phyloP scores from a whole-genome alignment of 2,329 filamentous ascomycete species.

The Botrytis fragariae region DNA sequence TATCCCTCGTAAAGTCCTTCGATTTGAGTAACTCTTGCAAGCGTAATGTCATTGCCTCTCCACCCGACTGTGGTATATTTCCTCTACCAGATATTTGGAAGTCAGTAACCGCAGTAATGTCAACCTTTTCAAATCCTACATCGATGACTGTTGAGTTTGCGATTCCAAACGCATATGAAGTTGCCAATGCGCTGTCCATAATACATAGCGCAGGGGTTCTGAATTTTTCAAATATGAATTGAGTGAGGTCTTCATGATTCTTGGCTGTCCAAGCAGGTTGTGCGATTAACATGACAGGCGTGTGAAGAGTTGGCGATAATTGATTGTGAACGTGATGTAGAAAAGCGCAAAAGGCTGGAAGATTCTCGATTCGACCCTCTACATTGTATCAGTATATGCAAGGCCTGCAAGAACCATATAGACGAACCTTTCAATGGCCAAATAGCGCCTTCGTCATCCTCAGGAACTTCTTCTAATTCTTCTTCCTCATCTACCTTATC shows the following conservation, averaged over 20 bases:
- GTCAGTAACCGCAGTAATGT: conserved; percentile 86
- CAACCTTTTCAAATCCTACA: conserved; percentile 87
- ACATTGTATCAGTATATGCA: conserved; percentile 27
- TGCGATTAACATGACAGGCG: conserved; percentile 84
- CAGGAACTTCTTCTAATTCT: conserved; percentile 52
- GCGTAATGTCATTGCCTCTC: conserved; percentile 78
- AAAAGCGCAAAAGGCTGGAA: conserved; percentile 90
- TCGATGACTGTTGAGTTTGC: conserved; percentile 83
- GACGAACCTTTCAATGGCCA: conserved; percentile 69
- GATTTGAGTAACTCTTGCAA: conserved; percentile 64
- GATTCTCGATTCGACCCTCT: conserved; percentile 81
- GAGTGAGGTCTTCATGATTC: conserved; percentile 82
- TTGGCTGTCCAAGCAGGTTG: conserved; percentile 88
- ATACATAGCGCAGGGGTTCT: conserved; percentile 89
- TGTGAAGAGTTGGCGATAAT: conserved; percentile 89
- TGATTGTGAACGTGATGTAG: conserved; percentile 88
- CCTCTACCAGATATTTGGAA: conserved; percentile 68
- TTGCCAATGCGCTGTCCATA: conserved; percentile 83
- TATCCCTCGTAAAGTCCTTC: conserved; percentile 60
- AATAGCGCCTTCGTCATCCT: conserved; percentile 83
- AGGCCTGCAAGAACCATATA: conserved; percentile 19
- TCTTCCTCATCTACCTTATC: conserved; percentile 50
- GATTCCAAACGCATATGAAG: conserved; percentile 76
- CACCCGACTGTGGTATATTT: conserved; percentile 67
- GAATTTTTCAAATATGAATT: conserved; percentile 97